These are phyloP conservation scores for Nematocida major DNA, from an alignment of 371 early-diverging fungal genomes.

Conservation along the genomic window DNA sequence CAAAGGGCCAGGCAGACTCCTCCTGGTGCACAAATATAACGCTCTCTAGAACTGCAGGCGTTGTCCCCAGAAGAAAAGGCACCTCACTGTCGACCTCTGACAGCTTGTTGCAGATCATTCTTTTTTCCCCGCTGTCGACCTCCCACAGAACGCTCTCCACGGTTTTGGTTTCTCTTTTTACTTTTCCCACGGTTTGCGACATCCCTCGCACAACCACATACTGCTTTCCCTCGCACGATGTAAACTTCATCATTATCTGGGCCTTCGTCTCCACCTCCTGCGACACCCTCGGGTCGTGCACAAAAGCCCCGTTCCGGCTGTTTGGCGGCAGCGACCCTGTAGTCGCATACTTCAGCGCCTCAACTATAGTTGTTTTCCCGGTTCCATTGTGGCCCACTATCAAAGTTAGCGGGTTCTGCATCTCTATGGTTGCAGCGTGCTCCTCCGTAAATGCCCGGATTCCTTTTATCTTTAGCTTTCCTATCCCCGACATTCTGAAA, in stretches of 20 bases:
- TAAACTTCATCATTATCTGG: constrained; percentile 80
- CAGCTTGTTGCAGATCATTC: constrained; percentile 70
- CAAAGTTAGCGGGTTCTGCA: constrained; percentile 85
- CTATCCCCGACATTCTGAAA: constrained; percentile 53
- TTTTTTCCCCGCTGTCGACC: constrained; percentile 57
- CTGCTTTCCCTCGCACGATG: constrained; percentile 70
- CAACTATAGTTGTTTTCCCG: constrained; percentile 97
- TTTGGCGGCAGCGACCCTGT: constrained; percentile 92
- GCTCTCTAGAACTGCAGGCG: constrained; percentile 83
- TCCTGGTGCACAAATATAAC: constrained; percentile 99
- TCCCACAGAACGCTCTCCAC: constrained; percentile 71
- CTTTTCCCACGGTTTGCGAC: constrained; percentile 70
- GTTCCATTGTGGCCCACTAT: constrained; percentile 94
- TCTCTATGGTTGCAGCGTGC: constrained; percentile 72
- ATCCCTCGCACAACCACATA: constrained; percentile 75
- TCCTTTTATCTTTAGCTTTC: constrained; percentile 75
- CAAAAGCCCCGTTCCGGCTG: constrained; percentile 75
- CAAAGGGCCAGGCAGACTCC: constrained; percentile 90
- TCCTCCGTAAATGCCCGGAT: constrained; percentile 83
- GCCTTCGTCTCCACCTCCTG: constrained; percentile 78
- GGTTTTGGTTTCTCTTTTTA: constrained; percentile 70
- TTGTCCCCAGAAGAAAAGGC: constrained; percentile 76
- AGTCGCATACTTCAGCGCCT: constrained; percentile 86
- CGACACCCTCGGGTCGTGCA: constrained; percentile 86
- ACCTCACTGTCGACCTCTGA: constrained; percentile 79